Conservation (phyloP, 306 rosid species). For the Mimosa pudica region DNA sequence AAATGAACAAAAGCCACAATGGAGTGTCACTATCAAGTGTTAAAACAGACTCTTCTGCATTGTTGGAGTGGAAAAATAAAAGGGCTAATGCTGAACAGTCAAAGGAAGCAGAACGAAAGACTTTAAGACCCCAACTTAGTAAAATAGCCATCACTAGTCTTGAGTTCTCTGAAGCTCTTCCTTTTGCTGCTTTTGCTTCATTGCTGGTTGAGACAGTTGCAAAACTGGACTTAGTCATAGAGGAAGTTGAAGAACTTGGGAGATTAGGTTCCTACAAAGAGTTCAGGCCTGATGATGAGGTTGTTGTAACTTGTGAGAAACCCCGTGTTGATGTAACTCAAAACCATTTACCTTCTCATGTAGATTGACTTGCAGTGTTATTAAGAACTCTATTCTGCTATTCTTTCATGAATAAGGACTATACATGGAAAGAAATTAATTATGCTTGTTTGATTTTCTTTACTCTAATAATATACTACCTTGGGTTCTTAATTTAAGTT, state of each 20-base stretch:
- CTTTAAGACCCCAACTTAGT: conserved; percentile 76
- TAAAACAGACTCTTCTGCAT: conserved; percentile 81
- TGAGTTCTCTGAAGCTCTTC: conserved; percentile 97
- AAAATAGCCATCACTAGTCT: conserved; percentile 83
- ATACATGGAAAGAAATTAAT: background rate
- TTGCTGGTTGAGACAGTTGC: conserved; percentile 92
- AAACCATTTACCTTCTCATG: conserved; percentile 57
- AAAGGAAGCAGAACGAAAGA: conserved; percentile 63
- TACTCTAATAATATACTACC: conserved; percentile 23
- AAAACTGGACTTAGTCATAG: conserved; percentile 78
- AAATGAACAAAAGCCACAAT: conserved; percentile 38
- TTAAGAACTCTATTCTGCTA: conserved; percentile 30
- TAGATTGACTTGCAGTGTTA: conserved; percentile 40
- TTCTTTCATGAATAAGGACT: conserved; percentile 28
- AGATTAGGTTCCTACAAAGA: conserved; percentile 76
- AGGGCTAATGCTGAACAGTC: conserved; percentile 43
- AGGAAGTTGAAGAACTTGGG: conserved; percentile 86
- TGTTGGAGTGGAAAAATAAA: conserved; percentile 71
- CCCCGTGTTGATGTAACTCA: conserved; percentile 47
- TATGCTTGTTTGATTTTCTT: conserved; percentile 48
- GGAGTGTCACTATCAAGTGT: conserved; percentile 67
- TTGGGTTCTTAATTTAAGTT: too few relatives aligned
- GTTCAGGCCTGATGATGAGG: conserved; percentile 56
- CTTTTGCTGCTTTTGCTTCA: conserved; percentile 96
- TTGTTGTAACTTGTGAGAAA: conserved; percentile 61